Base-by-base conservation (phyloP, 108 stramenopile species). In the Thalassiosira profunda region DNA sequence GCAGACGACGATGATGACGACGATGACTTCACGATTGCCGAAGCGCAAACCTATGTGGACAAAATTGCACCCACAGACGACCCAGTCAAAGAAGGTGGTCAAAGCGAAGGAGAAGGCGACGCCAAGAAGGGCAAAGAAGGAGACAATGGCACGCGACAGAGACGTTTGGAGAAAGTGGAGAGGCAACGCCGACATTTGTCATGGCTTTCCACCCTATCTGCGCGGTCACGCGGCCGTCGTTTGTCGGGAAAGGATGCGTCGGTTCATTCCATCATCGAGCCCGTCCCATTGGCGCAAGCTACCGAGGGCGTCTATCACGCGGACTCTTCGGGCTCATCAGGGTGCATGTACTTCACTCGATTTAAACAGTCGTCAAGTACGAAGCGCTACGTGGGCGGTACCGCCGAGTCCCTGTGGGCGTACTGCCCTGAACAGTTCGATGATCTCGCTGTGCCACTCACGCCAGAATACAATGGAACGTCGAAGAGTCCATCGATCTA, bases 301-400 rank as follows among this genome's bases (percentile, higher is more conserved):
- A 76, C 73, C 10, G 82, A 92, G 29, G 85, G 79, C 11, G 72
- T 58, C 6, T 76, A 63, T 47, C 44, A 72, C 41, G n/a, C 45
- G 12, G 36, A 29, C 1, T 20, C 21, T 64, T 0, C 15, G 15
- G 45, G 4, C 10, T 11, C 5, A 3, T 23, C 56, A n/a, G 51
- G 58, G 8, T 92, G 90, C 58, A 68, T 80, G 51, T 86, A 82
- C 61, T 92, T 92, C 76, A 81, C 80, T 0, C 81, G 90, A 2
- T 71, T 67, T 46, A 43, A 79, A 30, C 89, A 91, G 58, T 71
- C 80, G 1, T 80, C 78, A 2, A 37, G 70, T 21, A 91, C 89
- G 0, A 70, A 70, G 40, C 55, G 74, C 18, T 86, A 80, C 31
- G 78, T 86, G 5, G 89, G 89, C 14, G 89, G 89, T 9, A 91